Percentiles rank a stretch among this genome's conserved stretches.
These are phyloP conservation scores for Sporothrix phasma DNA, from an alignment of 2,329 filamentous ascomycete species.

Conservation along the genomic window DNA sequence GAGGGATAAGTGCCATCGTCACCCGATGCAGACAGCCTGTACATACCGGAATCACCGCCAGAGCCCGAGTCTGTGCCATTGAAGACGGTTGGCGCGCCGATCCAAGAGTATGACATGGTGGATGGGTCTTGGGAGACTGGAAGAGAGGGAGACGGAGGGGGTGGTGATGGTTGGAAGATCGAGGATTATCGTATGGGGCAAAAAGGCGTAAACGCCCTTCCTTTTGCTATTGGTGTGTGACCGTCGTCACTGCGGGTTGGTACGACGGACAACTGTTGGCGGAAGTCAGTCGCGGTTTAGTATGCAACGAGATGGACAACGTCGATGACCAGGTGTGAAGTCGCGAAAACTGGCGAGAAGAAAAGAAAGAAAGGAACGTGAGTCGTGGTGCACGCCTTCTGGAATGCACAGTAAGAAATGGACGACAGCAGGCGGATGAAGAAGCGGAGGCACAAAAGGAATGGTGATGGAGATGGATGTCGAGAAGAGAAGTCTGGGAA, in stretches of 20 bases:
- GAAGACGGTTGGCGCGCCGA: slow-evolving; percentile 48
- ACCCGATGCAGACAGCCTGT: background rate
- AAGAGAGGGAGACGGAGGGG: background rate
- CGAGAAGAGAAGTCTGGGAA: background rate
- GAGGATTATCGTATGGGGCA: background rate
- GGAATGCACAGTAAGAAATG: background rate
- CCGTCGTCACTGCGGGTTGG: background rate
- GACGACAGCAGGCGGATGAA: background rate
- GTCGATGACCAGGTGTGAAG: background rate
- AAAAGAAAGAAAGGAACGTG: background rate
- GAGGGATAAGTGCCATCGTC: background rate
- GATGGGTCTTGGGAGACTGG: background rate
- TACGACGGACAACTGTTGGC: background rate
- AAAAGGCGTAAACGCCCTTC: background rate
- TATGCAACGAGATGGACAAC: background rate
- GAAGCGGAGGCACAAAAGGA: background rate
- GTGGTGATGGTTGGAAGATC: background rate
- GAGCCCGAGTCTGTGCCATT: slow-evolving; percentile 54
- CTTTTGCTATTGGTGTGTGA: background rate
- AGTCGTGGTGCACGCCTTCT: background rate
- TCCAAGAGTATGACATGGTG: slow-evolving; percentile 49
- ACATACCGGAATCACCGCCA: slow-evolving; percentile 73
- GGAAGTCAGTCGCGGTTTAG: background rate
- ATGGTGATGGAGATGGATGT: background rate
- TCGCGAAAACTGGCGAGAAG: background rate